Conservation (phyloP, 768 basidiomycete species). For the Auriscalpium microsporum region DNA sequence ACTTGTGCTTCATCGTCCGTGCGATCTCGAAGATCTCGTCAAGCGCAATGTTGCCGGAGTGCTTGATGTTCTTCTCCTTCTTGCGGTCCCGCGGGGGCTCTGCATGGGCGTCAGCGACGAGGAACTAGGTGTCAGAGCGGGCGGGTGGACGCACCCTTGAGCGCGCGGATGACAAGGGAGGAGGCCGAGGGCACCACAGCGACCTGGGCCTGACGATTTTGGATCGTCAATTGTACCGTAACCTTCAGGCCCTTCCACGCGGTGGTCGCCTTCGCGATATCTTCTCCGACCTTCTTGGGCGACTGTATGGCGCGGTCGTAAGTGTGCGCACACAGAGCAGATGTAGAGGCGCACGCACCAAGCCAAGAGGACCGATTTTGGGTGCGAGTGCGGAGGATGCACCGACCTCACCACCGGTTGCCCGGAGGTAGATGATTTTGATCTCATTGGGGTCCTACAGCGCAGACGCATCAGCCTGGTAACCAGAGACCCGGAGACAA, state of each 20-base stretch:
- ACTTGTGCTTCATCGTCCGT: slow-evolving; percentile 92
- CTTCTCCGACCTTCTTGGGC: slow-evolving; percentile 99
- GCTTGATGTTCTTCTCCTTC: slow-evolving; percentile 99
- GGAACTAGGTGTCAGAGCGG: neutral
- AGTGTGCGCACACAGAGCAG: neutral
- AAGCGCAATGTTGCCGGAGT: slow-evolving; percentile 86
- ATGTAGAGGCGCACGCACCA: slow-evolving; percentile 47
- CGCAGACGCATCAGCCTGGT: neutral
- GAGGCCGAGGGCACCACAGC: slow-evolving; percentile 96
- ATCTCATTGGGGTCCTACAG: slow-evolving; percentile 92
- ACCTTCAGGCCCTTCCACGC: slow-evolving; percentile 99
- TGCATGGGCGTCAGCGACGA: slow-evolving; percentile 25
- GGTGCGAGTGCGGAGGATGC: slow-evolving; percentile 97
- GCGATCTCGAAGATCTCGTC: slow-evolving; percentile 95
- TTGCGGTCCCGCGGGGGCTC: slow-evolving; percentile 99
- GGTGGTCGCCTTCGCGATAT: slow-evolving; percentile 97
- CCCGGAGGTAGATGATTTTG: slow-evolving; percentile 98
- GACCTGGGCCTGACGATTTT: slow-evolving; percentile 98
- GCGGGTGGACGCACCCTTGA: slow-evolving; percentile 68
- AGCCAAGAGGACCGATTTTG: slow-evolving; percentile 99
- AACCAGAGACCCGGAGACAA: neutral
- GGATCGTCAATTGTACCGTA: slow-evolving; percentile 97
- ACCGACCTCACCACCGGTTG: slow-evolving; percentile 99
- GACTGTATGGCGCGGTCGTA: slow-evolving; percentile 46
- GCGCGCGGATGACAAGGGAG: slow-evolving; percentile 93